phyloP scores from a whole-genome alignment of 164 flowering plant species.

The Nymphaea colorata region DNA sequence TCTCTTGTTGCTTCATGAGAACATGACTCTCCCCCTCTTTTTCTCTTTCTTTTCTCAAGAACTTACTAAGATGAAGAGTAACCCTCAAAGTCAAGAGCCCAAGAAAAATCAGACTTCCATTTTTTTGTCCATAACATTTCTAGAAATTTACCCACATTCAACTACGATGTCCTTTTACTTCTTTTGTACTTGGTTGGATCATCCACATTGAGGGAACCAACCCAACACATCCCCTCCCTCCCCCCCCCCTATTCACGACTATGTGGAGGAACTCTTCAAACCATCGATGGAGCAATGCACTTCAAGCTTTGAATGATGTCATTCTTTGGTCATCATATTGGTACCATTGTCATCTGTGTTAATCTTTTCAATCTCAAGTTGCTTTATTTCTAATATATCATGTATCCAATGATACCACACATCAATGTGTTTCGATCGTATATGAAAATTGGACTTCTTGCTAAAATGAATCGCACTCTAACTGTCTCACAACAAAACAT shows the following conservation, averaged over 20 bases:
- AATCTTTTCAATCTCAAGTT: neutral
- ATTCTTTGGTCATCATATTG: conserved; percentile 1
- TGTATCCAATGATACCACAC: neutral
- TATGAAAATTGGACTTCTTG: neutral
- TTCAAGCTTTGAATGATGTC: neutral
- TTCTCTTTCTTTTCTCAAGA: too few species aligned
- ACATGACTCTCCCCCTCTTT: too few species aligned
- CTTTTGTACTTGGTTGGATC: too few species aligned
- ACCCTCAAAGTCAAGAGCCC: too few species aligned
- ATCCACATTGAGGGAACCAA: neutral
- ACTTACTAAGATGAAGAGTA: too few species aligned
- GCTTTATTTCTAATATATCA: neutral
- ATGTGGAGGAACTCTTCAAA: neutral
- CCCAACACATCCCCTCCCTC: too few species aligned
- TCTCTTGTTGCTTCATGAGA: too few species aligned
- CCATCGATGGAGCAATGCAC: neutral
- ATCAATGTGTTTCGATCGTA: neutral
- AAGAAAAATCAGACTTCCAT: too few species aligned
- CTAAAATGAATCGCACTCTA: conserved; percentile 2
- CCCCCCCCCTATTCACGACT: too few species aligned
- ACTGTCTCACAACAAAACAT: neutral
- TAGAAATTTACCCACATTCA: too few species aligned
- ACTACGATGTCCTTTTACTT: too few species aligned
- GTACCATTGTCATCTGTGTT: neutral
- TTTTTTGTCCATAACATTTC: too few species aligned